phyloP scores from a whole-genome alignment of 768 basidiomycete genomes.

The Xerocomus brunneocitrinus region DNA sequence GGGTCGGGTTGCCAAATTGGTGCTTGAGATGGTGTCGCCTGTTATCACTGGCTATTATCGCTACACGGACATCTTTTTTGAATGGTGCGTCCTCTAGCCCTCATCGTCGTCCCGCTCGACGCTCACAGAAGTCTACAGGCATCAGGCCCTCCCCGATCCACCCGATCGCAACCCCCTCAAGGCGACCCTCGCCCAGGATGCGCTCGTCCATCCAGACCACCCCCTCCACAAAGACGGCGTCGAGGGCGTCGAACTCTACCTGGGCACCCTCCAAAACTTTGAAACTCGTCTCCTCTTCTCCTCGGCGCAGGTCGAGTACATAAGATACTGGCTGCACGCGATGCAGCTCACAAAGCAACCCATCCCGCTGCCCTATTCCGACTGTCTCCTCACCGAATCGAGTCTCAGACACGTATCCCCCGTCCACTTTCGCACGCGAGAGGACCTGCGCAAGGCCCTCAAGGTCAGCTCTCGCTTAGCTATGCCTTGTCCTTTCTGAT shows the following conservation, averaged over 20 bases:
- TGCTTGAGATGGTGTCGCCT: conserved; percentile 32
- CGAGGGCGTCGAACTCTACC: conserved; percentile 66
- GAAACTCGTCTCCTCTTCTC: conserved; percentile 80
- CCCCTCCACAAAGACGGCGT: conserved; percentile 62
- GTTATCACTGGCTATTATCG: conserved; percentile 72
- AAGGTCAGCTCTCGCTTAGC: conserved; percentile 41
- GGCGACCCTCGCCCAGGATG: conserved; percentile 67
- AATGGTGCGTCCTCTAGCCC: conserved; percentile 45
- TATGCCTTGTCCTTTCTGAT: not conserved
- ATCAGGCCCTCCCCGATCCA: conserved; percentile 49
- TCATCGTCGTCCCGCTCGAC: not conserved
- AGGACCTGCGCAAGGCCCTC: conserved; percentile 51
- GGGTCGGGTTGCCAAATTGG: conserved; percentile 8
- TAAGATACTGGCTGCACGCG: conserved; percentile 78
- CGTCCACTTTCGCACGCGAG: conserved; percentile 50
- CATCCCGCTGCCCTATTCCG: conserved; percentile 73
- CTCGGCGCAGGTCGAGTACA: conserved; percentile 79
- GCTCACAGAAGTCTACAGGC: conserved; percentile 37
- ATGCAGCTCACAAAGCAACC: conserved; percentile 59
- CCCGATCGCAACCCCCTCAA: conserved; percentile 61
- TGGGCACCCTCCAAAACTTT: conserved; percentile 71
- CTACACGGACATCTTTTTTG: conserved; percentile 81
- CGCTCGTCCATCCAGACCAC: conserved; percentile 65
- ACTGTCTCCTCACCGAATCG: conserved; percentile 62
- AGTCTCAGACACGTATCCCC: conserved; percentile 57